Evolutionary conservation across 176 grass and related monocot species (phyloP), one percentile per base, ranked within the genome.

Genomic region (Raddia distichophylla): DNA sequence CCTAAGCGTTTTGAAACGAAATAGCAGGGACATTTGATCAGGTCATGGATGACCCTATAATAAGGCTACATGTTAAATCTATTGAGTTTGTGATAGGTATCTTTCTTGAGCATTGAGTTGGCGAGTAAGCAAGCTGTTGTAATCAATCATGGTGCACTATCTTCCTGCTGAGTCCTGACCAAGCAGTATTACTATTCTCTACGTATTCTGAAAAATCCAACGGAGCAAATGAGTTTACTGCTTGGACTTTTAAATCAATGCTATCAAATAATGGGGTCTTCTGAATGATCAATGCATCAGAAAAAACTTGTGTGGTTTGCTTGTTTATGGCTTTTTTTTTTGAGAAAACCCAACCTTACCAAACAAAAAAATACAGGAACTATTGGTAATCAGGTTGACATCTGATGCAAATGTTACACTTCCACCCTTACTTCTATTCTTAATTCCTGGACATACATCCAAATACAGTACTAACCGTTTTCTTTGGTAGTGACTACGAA

Each of bases 401-500:
- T 72, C 8, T 22, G 27, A 50, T 76, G 53, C 5, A 19, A 40
- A 40, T 40, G 37, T 40, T 40, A 40, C 37, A 40, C 4, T 40
- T 40, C 37, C 15, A 51, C 53, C 74, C 65, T 32, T 65, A 12
- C n/a, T 51, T 82, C 34, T 56, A 5, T n/a, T 58, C 3, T 43
- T 13, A 3, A 10, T 58, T 78, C 19, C n/a, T 69, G 12, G 5
- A 54, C 5, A 71, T 12, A 49, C 10, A 10, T 55, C 61, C 11
- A 2, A 19, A 3, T 27, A 33, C 44, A 35, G 0, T 54, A 46
- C 64, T 80, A 45, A 67, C 60, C 9, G 69, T 81, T 59, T 80
- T 64, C 48, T 75, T 75, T 83, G 50, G 18, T 85, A 93, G 95
- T 67, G 85, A 90, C 27, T 82, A 88, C 82, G 92, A 98, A 83